Evolutionary conservation across 176 grass and related monocot genomes (phyloP).

Genomic region (Oryza coarctata): DNA sequence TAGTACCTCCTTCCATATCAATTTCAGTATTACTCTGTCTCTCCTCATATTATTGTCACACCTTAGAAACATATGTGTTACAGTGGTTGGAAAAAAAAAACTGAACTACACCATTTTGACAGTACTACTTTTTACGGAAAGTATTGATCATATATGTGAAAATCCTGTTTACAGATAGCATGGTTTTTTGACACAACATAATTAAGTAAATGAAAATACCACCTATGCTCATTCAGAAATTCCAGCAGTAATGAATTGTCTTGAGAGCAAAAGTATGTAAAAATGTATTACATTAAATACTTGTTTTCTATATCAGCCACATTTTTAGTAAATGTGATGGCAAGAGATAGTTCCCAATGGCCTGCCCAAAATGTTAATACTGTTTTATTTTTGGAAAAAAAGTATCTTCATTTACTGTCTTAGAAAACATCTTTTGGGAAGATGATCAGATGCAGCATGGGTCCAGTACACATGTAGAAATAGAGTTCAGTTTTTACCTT

Average conservation of each 20-base stretch:
- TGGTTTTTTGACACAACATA: neutral
- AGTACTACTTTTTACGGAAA: neutral
- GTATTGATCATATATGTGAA: neutral
- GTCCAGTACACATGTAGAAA: neutral
- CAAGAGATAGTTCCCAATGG: slow-evolving; percentile 3
- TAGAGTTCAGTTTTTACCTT: slow-evolving; percentile 47
- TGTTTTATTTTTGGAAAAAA: neutral
- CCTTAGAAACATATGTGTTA: no score
- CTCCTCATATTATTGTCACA: no score
- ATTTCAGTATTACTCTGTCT: no score
- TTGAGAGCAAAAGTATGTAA: slow-evolving; percentile 7
- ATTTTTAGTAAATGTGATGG: neutral
- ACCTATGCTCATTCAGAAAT: slow-evolving; percentile 21
- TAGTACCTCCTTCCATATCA: no score
- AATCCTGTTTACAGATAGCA: slow-evolving; percentile 11
- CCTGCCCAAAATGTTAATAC: neutral
- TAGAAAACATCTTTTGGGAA: neutral
- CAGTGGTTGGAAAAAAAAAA: neutral
- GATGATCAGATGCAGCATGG: neutral
- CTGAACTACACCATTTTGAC: neutral
- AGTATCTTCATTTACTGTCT: neutral
- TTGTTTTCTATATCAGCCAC: neutral
- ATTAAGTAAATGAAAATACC: slow-evolving; percentile 15
- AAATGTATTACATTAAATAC: slow-evolving; percentile 2
- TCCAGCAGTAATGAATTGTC: slow-evolving; percentile 17